phyloP scores from a whole-genome alignment of 176 grass and related monocot genomes.

The Ampelocalamus luodianensis region DNA sequence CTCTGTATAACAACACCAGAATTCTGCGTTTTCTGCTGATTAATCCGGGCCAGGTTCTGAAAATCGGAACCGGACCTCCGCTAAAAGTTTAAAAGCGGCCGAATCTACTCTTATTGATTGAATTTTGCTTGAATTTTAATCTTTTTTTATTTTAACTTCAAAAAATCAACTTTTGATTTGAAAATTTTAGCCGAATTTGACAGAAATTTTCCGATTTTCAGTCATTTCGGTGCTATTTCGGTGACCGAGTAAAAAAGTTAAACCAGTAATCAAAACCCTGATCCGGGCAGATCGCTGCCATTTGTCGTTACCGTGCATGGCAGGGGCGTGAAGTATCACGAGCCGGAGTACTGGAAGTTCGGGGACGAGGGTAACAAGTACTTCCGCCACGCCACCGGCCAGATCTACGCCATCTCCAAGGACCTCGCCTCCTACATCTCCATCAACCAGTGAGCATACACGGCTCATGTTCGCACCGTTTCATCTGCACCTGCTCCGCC shows the following conservation, averaged over 20 bases:
- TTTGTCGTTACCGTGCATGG: background rate
- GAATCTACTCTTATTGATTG: no score
- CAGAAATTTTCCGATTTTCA: no score
- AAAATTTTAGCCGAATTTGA: no score
- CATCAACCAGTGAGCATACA: conserved; percentile 61
- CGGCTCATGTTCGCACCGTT: background rate
- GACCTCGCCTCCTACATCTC: conserved; percentile 88
- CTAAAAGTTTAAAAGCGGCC: no score
- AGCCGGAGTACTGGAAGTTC: conserved; percentile 88
- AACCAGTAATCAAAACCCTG: no score
- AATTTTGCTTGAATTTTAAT: no score
- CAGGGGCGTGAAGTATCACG: conserved; percentile 73
- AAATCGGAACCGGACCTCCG: no score
- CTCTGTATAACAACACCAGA: background rate
- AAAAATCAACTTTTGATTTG: no score
- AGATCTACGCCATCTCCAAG: conserved; percentile 78
- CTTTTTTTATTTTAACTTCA: no score
- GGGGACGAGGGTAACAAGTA: conserved; percentile 82
- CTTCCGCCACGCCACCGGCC: conserved; percentile 77
- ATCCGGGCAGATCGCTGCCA: background rate
- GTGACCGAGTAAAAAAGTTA: no score
- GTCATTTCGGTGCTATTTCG: no score
- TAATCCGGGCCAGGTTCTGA: background rate
- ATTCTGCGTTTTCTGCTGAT: background rate
- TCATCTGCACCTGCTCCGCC: no score